These are phyloP conservation scores for Colletotrichum agaves DNA, from an alignment of 2,329 filamentous ascomycete species.

Conservation along the genomic window DNA sequence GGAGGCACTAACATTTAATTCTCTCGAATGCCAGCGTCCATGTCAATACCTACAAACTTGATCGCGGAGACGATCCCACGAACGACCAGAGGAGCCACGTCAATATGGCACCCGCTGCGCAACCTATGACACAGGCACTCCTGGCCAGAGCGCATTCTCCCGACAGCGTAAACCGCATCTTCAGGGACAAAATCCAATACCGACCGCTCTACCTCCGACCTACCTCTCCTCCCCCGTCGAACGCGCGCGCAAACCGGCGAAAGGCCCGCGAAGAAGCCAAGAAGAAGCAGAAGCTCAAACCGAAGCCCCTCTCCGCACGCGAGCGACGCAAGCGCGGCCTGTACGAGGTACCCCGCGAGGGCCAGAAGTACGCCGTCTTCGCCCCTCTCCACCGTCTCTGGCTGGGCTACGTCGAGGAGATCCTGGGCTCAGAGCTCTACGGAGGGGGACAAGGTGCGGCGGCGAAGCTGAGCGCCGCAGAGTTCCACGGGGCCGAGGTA, in stretches of 20 bases:
- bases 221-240: slow-evolving; percentile 72
- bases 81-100: not conserved
- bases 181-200: slow-evolving; percentile 83
- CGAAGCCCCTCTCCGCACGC: slow-evolving; percentile 79
- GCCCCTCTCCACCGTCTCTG: slow-evolving; percentile 82
- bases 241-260: slow-evolving; percentile 67
- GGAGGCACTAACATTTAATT: slow-evolving; percentile 40
- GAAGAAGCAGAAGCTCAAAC: slow-evolving; percentile 60
- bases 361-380: slow-evolving; percentile 80
- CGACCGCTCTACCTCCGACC: slow-evolving; percentile 83
- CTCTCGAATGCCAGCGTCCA: not conserved
- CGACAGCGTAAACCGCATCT: slow-evolving; percentile 76
- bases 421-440: slow-evolving; percentile 72
- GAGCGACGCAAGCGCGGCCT: slow-evolving; percentile 79
- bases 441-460: slow-evolving; percentile 69
- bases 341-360: slow-evolving; percentile 76
- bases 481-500: slow-evolving; percentile 88
- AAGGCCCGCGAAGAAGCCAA: slow-evolving; percentile 59
- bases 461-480: slow-evolving; percentile 83
- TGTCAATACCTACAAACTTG: not conserved
- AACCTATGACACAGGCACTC: slow-evolving; percentile 68
- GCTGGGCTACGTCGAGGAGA: slow-evolving; percentile 85
- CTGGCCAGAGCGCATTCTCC: slow-evolving; percentile 84
- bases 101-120: slow-evolving; percentile 48
- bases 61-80: not conserved